A percentile compares a stretch with the other conserved stretches of the same genome.
These are phyloP conservation scores for Spathaspora arborariae DNA, from an alignment of 805 yeast species.

Conservation along the genomic window DNA sequence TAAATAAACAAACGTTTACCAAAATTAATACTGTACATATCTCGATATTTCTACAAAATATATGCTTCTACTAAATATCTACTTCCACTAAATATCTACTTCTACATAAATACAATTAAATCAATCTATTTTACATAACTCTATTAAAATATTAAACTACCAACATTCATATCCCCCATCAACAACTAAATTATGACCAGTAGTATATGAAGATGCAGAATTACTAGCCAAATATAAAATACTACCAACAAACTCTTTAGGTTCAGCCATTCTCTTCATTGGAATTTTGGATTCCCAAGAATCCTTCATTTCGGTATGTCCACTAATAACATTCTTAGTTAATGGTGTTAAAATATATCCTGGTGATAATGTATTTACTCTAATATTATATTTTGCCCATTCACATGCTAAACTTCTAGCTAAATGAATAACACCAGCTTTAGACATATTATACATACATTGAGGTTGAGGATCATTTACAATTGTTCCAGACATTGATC, in stretches of 20 bases:
- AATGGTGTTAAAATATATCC: constrained; percentile 80
- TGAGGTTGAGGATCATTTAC: constrained; percentile 80
- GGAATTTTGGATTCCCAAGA: constrained; percentile 74
- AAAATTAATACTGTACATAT: too few species aligned
- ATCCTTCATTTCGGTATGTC: constrained; percentile 58
- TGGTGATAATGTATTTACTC: constrained; percentile 76
- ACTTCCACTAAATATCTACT: too few species aligned
- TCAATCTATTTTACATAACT: constrained; percentile 1
- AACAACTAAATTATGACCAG: constrained; percentile 78
- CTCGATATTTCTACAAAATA: too few species aligned
- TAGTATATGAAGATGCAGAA: constrained; percentile 71
- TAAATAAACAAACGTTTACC: too few species aligned
- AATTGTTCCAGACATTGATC: constrained; percentile 77
- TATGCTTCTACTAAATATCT: too few species aligned
- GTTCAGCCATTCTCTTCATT: constrained; percentile 80
- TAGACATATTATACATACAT: constrained; percentile 77
- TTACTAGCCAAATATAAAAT: constrained; percentile 69
- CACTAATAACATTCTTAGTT: constrained; percentile 66
- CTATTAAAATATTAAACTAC: too few species aligned
- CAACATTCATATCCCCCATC: constrained; percentile 88
- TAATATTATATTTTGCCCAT: constrained; percentile 73
- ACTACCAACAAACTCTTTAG: constrained; percentile 77
- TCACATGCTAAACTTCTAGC: constrained; percentile 73
- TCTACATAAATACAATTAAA: too few species aligned
- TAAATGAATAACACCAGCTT: constrained; percentile 83